Evolutionary conservation across 2,329 filamentous ascomycete genomes (phyloP).

Genomic region (Ophiostoma perfectum): DNA sequence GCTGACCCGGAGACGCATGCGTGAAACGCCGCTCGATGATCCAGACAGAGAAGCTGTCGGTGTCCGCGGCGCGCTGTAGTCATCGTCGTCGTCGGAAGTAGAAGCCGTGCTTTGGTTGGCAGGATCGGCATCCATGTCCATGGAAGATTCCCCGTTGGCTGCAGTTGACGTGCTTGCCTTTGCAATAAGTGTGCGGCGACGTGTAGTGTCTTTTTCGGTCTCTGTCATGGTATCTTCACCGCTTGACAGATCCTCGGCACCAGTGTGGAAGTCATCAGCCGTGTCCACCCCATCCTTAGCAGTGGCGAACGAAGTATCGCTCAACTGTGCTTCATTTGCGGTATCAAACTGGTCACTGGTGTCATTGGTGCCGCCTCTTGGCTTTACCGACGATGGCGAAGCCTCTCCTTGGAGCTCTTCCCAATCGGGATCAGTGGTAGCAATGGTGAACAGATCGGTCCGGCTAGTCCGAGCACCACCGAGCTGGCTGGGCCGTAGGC

Average conservation of each 20-base stretch:
- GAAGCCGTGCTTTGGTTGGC: constrained; percentile 75
- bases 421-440: constrained; percentile 75
- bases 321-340: constrained; percentile 61
- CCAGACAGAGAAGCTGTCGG: constrained; percentile 56
- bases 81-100: constrained; percentile 68
- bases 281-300: constrained; percentile 78
- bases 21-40: constrained; percentile 38
- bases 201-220: constrained; percentile 53
- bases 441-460: constrained; percentile 62
- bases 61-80: constrained; percentile 57
- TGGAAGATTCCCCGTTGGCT: not conserved
- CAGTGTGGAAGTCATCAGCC: constrained; percentile 92
- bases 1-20: constrained; percentile 66
- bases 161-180: not conserved
- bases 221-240: constrained; percentile 74
- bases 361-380: constrained; percentile 37
- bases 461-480: constrained; percentile 68
- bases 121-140: constrained; percentile 19
- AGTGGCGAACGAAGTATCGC: constrained; percentile 59
- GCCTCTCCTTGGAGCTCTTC: constrained; percentile 66
- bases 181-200: constrained; percentile 18
- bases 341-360: constrained; percentile 70
- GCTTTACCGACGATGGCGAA: constrained; percentile 39
- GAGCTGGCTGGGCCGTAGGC: constrained; percentile 58
- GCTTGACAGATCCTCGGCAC: constrained; percentile 64